Evolutionary conservation across 129 eudicot species (phyloP).

Genomic region (Lonicera japonica): DNA sequence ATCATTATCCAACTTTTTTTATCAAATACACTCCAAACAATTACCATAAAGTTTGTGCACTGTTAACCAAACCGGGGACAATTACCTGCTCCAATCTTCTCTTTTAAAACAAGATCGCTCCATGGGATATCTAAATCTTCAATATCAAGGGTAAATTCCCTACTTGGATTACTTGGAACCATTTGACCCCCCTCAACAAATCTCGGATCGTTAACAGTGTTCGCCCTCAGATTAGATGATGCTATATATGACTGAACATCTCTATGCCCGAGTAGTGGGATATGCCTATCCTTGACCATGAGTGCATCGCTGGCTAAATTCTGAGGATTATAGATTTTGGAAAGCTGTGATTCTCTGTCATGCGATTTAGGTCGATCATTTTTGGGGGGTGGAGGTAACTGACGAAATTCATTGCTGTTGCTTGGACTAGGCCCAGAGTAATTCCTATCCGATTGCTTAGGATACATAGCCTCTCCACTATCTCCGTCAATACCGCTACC

Average conservation of each 20-base stretch:
- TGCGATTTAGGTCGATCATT: conserved; percentile 42
- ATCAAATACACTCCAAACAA: too few relatives aligned
- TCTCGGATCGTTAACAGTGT: conserved; percentile 20
- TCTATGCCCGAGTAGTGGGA: conserved; percentile 19
- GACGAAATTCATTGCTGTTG: conserved; percentile 41
- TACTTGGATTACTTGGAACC: conserved; percentile 25
- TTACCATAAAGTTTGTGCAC: too few relatives aligned
- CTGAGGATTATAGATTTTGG: conserved; percentile 27
- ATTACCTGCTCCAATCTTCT: conserved; percentile 88
- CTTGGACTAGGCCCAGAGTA: conserved; percentile 43
- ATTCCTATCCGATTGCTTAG: conserved; percentile 41
- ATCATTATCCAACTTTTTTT: too few relatives aligned
- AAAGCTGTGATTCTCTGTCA: conserved; percentile 41
- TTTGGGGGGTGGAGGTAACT: conserved; percentile 29
- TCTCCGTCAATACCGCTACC: conserved; percentile 53
- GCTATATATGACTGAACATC: conserved; percentile 27
- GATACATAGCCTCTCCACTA: conserved; percentile 31
- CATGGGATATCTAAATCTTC: conserved; percentile 87
- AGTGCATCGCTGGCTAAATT: conserved; percentile 22
- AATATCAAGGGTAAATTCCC: conserved; percentile 40
- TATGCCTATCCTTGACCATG: conserved; percentile 22
- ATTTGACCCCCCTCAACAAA: conserved; percentile 26
- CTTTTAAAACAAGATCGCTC: conserved; percentile 72
- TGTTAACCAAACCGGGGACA: too few relatives aligned
- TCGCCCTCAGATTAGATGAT: conserved; percentile 28